phyloP scores from a whole-genome alignment of 2,329 filamentous ascomycete species.

The Eutypa lata region DNA sequence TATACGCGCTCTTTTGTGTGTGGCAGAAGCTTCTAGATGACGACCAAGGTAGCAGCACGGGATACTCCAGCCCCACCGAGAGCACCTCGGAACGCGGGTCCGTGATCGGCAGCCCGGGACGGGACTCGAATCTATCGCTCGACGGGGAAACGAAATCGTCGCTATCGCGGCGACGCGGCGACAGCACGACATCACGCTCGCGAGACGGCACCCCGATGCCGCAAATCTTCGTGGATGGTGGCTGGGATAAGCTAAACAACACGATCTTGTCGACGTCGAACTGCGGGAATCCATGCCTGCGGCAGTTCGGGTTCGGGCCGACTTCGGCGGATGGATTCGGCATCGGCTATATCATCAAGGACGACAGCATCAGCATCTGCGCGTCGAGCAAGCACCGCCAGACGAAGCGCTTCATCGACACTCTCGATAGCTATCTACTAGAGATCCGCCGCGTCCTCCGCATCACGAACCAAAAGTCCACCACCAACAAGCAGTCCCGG shows the following conservation, averaged over 20 bases:
- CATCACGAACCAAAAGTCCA: constrained; percentile 54
- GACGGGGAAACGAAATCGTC: constrained; percentile 34
- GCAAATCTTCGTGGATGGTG: constrained; percentile 77
- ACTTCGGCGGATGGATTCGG: constrained; percentile 93
- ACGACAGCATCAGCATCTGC: constrained; percentile 85
- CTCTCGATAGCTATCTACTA: constrained; percentile 83
- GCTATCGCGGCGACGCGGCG: constrained; percentile 46
- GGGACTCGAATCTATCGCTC: constrained; percentile 47
- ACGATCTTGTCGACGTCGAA: constrained; percentile 97
- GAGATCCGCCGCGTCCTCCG: constrained; percentile 84
- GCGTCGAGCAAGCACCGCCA: constrained; percentile 92
- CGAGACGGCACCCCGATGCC: constrained; percentile 55
- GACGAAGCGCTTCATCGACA: constrained; percentile 85
- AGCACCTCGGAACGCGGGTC: constrained; percentile 44
- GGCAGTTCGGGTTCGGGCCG: constrained; percentile 95
- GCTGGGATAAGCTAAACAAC: constrained; percentile 94
- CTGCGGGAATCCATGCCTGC: constrained; percentile 90
- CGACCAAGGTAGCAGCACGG: constrained; percentile 56
- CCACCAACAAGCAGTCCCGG: constrained; percentile 42
- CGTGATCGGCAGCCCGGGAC: constrained; percentile 50
- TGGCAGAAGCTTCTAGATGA: constrained; percentile 90
- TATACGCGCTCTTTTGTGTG: constrained; percentile 90
- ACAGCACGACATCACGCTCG: constrained; percentile 51
- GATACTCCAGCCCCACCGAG: constrained; percentile 60
- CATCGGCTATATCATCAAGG: constrained; percentile 99